Evolutionary conservation across 768 basidiomycete genomes (phyloP), one percentile per base, ranked within the genome.

Genomic region (Tylopilus sp.): DNA sequence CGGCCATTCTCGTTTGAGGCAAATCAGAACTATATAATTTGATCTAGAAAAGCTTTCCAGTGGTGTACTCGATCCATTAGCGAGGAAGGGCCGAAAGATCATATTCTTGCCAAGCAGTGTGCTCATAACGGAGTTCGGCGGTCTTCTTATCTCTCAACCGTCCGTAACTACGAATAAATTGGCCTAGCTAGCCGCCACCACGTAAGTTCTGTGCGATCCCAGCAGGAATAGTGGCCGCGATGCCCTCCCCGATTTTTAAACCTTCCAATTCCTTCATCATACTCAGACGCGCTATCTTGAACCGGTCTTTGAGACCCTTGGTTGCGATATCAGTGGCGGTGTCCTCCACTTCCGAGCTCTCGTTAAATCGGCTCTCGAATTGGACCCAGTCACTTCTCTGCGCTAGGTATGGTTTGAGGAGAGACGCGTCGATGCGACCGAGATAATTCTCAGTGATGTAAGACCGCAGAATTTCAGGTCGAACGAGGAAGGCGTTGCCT

Each of bases 371-470:
- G 64, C 84, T 90, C 61, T 88, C 87, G 60, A 92, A 91, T 57
- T 88, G 81, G 10, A 80, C 82, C 83, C 92, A 99, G 67, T 99
- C 97, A 57, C 86, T 88, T 44, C 97, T 82, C 61, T 93, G 84
- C 35, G 86, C 81, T 11, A 99, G 79, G 65, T 97, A 99, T 1
- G 95, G 97, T 53, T 87, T 85, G 35, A 99, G 79, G 13, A 98
- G 78, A 17, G 77, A 77, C 3, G 89, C 72, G 57, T 98, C 95
- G 58, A 99, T 94, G 17, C 92, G 81, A 9, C 93, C 93, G 13
- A 99, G 85, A 68, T 93, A 91, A 51, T 86, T 88, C 63, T 97
- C 95, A 10, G 87, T 90, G 68, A 98, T 93, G 73, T 97, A 98
- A 4, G 94, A 91, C 59, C 88, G 91, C 57, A 99, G 79, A 51